These are phyloP conservation scores for Heliamphora exappendiculata DNA, from an alignment of 148 eudicot species.

Conservation along the genomic window DNA sequence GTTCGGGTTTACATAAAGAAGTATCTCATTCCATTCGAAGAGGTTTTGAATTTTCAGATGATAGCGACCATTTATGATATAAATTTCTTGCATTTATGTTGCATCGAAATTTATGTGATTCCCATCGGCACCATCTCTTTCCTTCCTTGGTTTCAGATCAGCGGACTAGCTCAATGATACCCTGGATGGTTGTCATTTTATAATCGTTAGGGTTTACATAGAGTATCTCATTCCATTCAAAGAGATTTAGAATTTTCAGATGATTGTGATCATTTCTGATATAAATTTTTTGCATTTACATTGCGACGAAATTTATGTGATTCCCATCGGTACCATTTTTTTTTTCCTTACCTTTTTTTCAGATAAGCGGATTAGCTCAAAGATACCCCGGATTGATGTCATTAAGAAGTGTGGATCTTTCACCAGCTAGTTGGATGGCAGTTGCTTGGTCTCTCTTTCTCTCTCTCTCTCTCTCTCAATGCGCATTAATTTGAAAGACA, in stretches of 20 bases:
- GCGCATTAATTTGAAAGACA: neutral
- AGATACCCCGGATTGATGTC: constrained; percentile 75
- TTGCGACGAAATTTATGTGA: neutral
- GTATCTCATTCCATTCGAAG: constrained; percentile 14
- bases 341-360: constrained; percentile 14
- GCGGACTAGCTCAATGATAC: too few species aligned
- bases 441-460: constrained; percentile 58
- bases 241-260: neutral
- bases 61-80: neutral
- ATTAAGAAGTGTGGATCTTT: constrained; percentile 78
- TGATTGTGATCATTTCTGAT: neutral
- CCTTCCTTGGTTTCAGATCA: too few species aligned
- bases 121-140: neutral
- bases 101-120: neutral
- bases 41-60: neutral
- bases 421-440: constrained; percentile 95
- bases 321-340: neutral
- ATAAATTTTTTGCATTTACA: neutral
- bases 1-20: neutral
- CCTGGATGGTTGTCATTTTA: neutral
- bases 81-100: neutral
- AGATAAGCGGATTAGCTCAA: constrained; percentile 61
- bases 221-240: constrained; percentile 12
- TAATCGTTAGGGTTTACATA: neutral
- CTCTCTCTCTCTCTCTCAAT: neutral